A percentile compares a stretch with the other conserved stretches of the same genome.
Conservation (phyloP, 768 basidiomycete species). For the Xerocomus potaroensis region DNA sequence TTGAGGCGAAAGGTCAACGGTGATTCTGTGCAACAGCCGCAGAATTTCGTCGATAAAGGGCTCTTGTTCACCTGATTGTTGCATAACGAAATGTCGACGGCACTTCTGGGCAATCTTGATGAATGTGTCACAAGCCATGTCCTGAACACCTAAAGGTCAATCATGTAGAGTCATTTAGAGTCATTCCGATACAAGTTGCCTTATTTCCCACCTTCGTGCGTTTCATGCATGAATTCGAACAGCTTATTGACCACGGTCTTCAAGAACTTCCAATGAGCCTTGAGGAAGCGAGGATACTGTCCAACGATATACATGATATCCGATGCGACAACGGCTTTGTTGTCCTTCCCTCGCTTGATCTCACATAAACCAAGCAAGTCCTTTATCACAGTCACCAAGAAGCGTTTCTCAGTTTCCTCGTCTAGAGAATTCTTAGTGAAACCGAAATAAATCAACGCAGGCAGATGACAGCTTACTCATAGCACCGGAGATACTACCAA, state of each 20-base stretch:
- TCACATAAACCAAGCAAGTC: conserved; percentile 96
- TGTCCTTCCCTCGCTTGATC: conserved; percentile 98
- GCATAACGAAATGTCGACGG: conserved; percentile 96
- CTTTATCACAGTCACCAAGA: conserved; percentile 98
- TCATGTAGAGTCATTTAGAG: background rate
- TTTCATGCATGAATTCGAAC: conserved; percentile 99
- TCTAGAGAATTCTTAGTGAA: conserved; percentile 45
- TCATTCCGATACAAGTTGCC: too few species aligned
- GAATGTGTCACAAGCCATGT: conserved; percentile 99
- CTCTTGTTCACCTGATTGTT: conserved; percentile 94
- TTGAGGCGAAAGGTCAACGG: conserved; percentile 88
- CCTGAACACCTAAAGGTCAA: conserved; percentile 76
- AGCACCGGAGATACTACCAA: conserved; percentile 97
- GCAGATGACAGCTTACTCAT: conserved; percentile 71
- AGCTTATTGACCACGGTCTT: conserved; percentile 99
- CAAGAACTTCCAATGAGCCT: conserved; percentile 99
- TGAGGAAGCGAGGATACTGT: conserved; percentile 98
- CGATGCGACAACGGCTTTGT: conserved; percentile 97
- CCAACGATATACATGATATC: conserved; percentile 99
- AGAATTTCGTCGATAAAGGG: conserved; percentile 98
- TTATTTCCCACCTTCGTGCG: conserved; percentile 72
- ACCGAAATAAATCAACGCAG: background rate
- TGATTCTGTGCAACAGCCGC: conserved; percentile 86
- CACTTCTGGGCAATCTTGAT: conserved; percentile 99
- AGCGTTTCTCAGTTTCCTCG: conserved; percentile 98